Evolutionary conservation across 768 basidiomycete genomes (phyloP).

Genomic region (Mycena vitilis): DNA sequence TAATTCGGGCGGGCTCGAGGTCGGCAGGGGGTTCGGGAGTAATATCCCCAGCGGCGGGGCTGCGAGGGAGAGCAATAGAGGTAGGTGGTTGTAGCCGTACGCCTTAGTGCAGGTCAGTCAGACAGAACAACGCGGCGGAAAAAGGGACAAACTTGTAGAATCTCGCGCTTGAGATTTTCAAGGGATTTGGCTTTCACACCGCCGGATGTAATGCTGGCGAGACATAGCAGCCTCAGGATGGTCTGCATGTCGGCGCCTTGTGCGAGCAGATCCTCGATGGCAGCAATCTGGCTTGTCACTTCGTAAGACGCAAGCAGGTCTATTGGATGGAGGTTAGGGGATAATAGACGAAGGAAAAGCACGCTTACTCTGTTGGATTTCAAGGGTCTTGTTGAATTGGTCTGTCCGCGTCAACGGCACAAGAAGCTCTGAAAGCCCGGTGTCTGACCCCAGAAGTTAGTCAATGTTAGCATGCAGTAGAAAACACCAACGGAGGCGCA

Average conservation of each 20-base stretch:
- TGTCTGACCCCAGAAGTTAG: slow-evolving; percentile 66
- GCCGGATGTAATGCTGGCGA: slow-evolving; percentile 85
- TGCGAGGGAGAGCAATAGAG: slow-evolving; percentile 73
- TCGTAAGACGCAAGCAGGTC: slow-evolving; percentile 97
- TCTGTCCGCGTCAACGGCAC: slow-evolving; percentile 87
- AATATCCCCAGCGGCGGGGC: slow-evolving; percentile 76
- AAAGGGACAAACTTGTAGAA: slow-evolving; percentile 75
- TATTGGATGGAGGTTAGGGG: slow-evolving; percentile 45
- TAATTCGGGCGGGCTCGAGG: slow-evolving; percentile 55
- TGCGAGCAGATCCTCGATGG: slow-evolving; percentile 91
- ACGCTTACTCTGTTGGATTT: slow-evolving; percentile 92
- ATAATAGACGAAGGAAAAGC: neutral
- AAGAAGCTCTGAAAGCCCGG: slow-evolving; percentile 92
- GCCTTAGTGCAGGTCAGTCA: too few relatives aligned
- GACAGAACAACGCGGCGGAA: too few relatives aligned
- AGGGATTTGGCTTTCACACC: slow-evolving; percentile 89
- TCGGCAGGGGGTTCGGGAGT: slow-evolving; percentile 74
- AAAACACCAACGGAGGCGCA: slow-evolving; percentile 86
- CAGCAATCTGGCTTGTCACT: slow-evolving; percentile 78
- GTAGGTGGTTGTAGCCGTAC: slow-evolving; percentile 82
- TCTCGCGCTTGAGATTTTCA: slow-evolving; percentile 91
- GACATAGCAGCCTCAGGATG: slow-evolving; percentile 84
- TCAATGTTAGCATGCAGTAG: slow-evolving; percentile 9
- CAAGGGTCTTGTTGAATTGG: slow-evolving; percentile 89
- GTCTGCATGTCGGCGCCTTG: slow-evolving; percentile 86